Conservation (phyloP, 169 alveolate species). For the Plasmodium gaboni region DNA sequence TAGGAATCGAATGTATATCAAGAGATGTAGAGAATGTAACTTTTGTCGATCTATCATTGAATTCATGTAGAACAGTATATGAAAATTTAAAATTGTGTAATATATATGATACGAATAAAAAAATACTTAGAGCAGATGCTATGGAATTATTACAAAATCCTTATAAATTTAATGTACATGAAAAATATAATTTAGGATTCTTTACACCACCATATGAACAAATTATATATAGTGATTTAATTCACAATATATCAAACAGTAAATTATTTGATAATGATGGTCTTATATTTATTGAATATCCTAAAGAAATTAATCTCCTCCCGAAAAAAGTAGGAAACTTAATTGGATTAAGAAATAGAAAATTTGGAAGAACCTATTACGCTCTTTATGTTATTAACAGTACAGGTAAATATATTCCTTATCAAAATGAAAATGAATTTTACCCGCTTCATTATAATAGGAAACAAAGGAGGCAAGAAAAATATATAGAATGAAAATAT, state of each 20-base stretch:
- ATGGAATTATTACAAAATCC: slow-evolving; percentile 80
- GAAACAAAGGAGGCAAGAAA: slow-evolving; percentile 49
- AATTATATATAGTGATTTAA: slow-evolving; percentile 81
- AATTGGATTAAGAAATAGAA: slow-evolving; percentile 85
- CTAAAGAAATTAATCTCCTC: slow-evolving; percentile 80
- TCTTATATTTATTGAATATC: slow-evolving; percentile 86
- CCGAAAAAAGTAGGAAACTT: slow-evolving; percentile 81
- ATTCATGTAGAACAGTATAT: slow-evolving; percentile 83
- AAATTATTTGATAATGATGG: slow-evolving; percentile 80
- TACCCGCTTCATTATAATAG: slow-evolving; percentile 68
- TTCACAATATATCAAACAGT: slow-evolving; percentile 81
- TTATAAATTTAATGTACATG: slow-evolving; percentile 77
- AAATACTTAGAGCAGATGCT: slow-evolving; percentile 86
- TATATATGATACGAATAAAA: slow-evolving; percentile 74
- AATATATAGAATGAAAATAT: slow-evolving; percentile 13
- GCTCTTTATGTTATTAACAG: slow-evolving; percentile 84
- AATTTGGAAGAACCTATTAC: slow-evolving; percentile 86
- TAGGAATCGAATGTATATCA: slow-evolving; percentile 88
- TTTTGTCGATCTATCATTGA: slow-evolving; percentile 84
- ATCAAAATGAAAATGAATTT: slow-evolving; percentile 62
- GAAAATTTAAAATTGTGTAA: slow-evolving; percentile 17
- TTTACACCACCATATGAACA: slow-evolving; percentile 89
- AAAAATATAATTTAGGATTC: slow-evolving; percentile 81
- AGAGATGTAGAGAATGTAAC: slow-evolving; percentile 84
- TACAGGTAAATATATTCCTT: slow-evolving; percentile 63